Evolutionary conservation across 305 asterid genomes (phyloP), one percentile per base, ranked within the genome.

Genomic region (Fraxinus floribunda): DNA sequence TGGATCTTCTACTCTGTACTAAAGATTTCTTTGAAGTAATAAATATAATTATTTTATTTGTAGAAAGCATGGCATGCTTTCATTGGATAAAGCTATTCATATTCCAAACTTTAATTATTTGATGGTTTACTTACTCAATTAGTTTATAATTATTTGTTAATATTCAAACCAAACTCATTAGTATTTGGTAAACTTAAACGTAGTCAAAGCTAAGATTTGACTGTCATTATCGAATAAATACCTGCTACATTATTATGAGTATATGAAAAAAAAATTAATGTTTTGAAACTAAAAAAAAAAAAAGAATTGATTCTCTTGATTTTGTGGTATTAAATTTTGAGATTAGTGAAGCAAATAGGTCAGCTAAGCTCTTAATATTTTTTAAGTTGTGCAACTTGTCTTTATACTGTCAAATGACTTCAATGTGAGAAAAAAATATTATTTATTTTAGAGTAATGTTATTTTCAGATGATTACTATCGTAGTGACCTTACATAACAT

Each of bases 11-110:
- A n/a, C 87, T 84, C 94, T 89, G 92, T 70, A 78, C 87, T 11
- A 79, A 84, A 89, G 92, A 90, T 94, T 87, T 89, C 83, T 86
- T 84, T 85, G 93, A 90, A 91, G 91, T 81, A 88, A 89, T 87
- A 77, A 88, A 91, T 78, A 84, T 30, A 7, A 68, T 85, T 91
- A 86, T 89, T 89, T 88, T 74, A 87, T 85, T 86, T 39, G 57
- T 85, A 83, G n/a, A 26, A 75, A 81, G 76, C 57, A 3, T 46
- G 57, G 57, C 57, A 60, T 78, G 86, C 76, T 78, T 77, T 79
- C 81, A 20, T 79, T 62, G 76, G 79, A 10, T 57, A 85, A 66
- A 4, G 8, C 74, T 66, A 4, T 26, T 77, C 36, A 52, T 74
- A 77, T 76, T 72, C 80, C 82, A 78, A 84, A 79, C 88, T 90